Percentiles rank a stretch among this genome's conserved stretches.
phyloP scores from a whole-genome alignment of 495 filamentous ascomycete genomes.

The Cercophora sp. region DNA sequence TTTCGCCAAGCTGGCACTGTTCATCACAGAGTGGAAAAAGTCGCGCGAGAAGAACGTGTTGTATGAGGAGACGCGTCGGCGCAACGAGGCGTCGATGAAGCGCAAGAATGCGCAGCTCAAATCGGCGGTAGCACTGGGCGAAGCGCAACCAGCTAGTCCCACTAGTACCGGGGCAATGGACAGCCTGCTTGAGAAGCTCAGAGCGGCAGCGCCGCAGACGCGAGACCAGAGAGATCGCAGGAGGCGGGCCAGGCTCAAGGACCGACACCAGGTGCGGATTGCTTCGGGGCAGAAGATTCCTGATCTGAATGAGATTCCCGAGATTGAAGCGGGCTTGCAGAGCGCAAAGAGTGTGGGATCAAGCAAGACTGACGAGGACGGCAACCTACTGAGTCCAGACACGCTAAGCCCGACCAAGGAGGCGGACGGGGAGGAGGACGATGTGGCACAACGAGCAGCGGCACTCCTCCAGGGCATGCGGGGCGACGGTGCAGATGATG shows the following conservation, averaged over 20 bases:
- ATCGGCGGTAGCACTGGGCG: slow-evolving; percentile 48
- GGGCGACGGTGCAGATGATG: slow-evolving; percentile 54
- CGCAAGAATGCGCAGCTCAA: slow-evolving; percentile 74
- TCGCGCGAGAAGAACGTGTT: slow-evolving; percentile 85
- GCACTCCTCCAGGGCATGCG: slow-evolving; percentile 76
- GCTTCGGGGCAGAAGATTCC: slow-evolving; percentile 83
- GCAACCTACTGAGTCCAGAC: slow-evolving; percentile 32
- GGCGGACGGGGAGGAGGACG: slow-evolving; percentile 59
- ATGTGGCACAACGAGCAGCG: slow-evolving; percentile 79
- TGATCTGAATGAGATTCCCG: slow-evolving; percentile 55
- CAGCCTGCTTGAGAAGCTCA: slow-evolving; percentile 89
- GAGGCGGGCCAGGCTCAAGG: slow-evolving; percentile 80
- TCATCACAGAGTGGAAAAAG: slow-evolving; percentile 94
- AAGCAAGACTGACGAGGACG: slow-evolving; percentile 31
- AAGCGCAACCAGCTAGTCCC: slow-evolving; percentile 59
- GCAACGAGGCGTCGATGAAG: slow-evolving; percentile 86
- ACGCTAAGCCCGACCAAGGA: slow-evolving; percentile 32
- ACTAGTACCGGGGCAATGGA: slow-evolving; percentile 90
- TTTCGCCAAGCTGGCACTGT: slow-evolving; percentile 89
- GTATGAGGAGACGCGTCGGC: slow-evolving; percentile 75
- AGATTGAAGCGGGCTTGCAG: slow-evolving; percentile 35
- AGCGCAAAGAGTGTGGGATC: slow-evolving; percentile 19
- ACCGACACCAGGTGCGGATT: slow-evolving; percentile 86
- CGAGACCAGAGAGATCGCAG: slow-evolving; percentile 83
- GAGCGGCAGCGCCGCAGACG: slow-evolving; percentile 86